phyloP scores from a whole-genome alignment of 2,329 filamentous ascomycete species.

The Chaetomium sp. region DNA sequence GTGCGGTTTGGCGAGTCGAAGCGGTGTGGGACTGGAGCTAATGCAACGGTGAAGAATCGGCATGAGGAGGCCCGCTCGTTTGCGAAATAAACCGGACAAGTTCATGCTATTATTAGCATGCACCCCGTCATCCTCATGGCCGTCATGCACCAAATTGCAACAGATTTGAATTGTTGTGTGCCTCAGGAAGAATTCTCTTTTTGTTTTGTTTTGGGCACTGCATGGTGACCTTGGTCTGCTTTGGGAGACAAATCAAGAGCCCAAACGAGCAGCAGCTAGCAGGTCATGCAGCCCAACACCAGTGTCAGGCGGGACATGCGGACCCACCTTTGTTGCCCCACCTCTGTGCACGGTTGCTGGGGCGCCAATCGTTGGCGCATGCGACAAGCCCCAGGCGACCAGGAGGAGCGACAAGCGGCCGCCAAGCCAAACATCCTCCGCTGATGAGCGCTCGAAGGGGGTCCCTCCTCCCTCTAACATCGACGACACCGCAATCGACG shows the following conservation, averaged over 20 bases:
- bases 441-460: background rate
- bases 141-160: too few species aligned
- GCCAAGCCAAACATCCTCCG: slow-evolving; percentile 25
- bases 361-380: slow-evolving; percentile 22
- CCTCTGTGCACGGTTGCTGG: slow-evolving; percentile 24
- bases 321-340: slow-evolving; percentile 9
- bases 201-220: too few species aligned
- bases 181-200: too few species aligned
- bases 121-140: background rate
- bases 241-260: background rate
- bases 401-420: slow-evolving; percentile 15
- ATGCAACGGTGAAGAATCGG: background rate
- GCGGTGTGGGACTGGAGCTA: background rate
- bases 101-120: slow-evolving; percentile 9
- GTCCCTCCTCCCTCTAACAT: slow-evolving; percentile 17
- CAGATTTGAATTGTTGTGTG: too few species aligned
- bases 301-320: slow-evolving; percentile 4
- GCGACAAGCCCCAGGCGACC: slow-evolving; percentile 5
- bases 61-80: background rate
- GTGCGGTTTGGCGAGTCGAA: background rate
- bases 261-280: background rate
- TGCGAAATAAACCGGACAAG: background rate
- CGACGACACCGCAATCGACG: slow-evolving; percentile 15
- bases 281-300: background rate
- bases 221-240: background rate